Base-by-base conservation (phyloP, 1,139 yeast species). In the Blastobotrys niveus region DNA sequence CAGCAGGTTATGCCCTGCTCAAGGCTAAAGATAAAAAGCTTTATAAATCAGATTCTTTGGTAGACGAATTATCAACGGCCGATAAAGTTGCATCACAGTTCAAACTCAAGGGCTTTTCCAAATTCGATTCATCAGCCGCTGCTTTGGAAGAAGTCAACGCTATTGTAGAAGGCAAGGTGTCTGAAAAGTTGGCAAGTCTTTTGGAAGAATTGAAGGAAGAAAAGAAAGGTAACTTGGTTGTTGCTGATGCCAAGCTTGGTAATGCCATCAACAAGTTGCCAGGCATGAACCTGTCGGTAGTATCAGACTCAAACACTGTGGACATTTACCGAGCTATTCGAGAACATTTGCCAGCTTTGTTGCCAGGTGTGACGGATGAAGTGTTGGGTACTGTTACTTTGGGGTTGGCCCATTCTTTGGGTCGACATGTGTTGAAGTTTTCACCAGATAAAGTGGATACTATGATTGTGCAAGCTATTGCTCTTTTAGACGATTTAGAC, bases 391-490 rank as follows among this genome's bases (percentile, higher is more conserved):
- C 93, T 63, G 91, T 91, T 97, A 83, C 96, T 17, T 76, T 89
- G 55, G 96, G 96, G 76, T 80, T 91, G 65, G 72, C 72, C 35
- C 97, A 93, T 71, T 89, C 98, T 45, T 81, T 88, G 59, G 96
- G 96, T 63, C 89, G 98, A 73, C 94, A 89, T 69, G 93, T 91
- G 74, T 81, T 91, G 66, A 91, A 93, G 73, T 91, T 91, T 64
- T 83, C 94, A 50, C 96, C 97, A 53, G 97, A 91, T 67, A 91
- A 91, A 73, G 96, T 88, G 49, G 98, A 91, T 70, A 91, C 94
- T 58, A 89, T 89, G 96, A 88, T 91, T 66, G 94, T 91, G 53
- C 98, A 93, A 74, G 98, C 98, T 48, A 91, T 91, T 71, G 96
- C 98, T 29, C 74, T 93, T 55, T 77, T 91, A 63, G 99, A 91